Percentiles rank a stretch among this genome's conserved stretches.
Conservation (phyloP, 805 yeast genomes). For the Wickerhamiella kurtzmanii region DNA sequence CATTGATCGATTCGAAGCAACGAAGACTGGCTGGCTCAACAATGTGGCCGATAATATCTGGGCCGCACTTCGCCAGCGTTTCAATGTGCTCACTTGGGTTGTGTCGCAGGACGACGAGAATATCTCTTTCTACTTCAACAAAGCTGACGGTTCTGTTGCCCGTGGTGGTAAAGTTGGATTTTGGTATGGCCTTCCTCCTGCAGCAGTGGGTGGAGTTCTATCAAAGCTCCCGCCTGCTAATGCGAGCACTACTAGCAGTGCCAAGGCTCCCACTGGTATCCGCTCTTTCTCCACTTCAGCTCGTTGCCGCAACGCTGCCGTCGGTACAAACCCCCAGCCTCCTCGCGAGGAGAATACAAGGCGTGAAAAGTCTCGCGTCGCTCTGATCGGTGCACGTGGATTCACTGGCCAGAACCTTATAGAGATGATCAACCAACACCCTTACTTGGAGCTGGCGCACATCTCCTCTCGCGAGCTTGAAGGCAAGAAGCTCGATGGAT, state of each 20-base stretch:
- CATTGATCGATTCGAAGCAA: conserved; percentile 73
- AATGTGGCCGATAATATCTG: conserved; percentile 93
- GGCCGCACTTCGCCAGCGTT: conserved; percentile 64
- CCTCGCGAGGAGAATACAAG: conserved; percentile 55
- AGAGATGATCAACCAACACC: conserved; percentile 74
- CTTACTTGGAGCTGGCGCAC: conserved; percentile 73
- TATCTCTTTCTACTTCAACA: conserved; percentile 79
- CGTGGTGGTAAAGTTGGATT: conserved; percentile 80
- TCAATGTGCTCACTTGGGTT: conserved; percentile 66
- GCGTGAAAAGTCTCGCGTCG: conserved; percentile 56
- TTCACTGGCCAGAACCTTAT: conserved; percentile 91
- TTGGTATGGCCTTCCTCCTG: conserved; percentile 71
- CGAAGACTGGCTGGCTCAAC: conserved; percentile 92
- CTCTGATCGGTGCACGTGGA: conserved; percentile 97
- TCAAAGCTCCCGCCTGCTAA: not conserved
- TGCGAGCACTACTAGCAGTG: not conserved
- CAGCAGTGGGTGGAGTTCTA: not conserved
- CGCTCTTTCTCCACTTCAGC: conserved; percentile 3
- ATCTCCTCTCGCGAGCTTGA: conserved; percentile 91
- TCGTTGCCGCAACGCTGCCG: conserved; percentile 15
- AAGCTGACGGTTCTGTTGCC: conserved; percentile 87
- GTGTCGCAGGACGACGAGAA: conserved; percentile 84
- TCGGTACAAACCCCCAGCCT: conserved; percentile 47
- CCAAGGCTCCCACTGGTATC: conserved; percentile 1
- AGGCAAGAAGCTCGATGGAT: conserved; percentile 79